Conservation (phyloP, 2,329 filamentous ascomycete genomes). For the Colletotrichum horii region DNA sequence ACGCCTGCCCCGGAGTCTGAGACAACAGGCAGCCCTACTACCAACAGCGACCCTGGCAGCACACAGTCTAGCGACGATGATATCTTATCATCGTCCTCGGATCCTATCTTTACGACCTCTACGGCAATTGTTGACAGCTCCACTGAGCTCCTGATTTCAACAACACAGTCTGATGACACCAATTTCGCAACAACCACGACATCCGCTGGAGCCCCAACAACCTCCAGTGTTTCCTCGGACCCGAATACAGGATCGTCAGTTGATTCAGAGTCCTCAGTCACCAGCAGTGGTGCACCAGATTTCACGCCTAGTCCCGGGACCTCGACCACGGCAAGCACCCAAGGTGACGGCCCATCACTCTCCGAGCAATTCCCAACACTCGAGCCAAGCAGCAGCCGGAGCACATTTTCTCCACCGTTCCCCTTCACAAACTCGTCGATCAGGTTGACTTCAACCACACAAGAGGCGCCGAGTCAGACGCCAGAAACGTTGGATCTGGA, state of each 20-base stretch:
- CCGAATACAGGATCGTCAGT: not conserved
- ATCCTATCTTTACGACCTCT: not conserved
- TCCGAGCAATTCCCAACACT: not conserved
- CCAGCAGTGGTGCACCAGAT: not conserved
- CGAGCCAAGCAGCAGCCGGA: not conserved
- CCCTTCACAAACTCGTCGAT: not conserved
- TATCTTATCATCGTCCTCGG: not conserved
- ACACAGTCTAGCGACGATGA: not conserved
- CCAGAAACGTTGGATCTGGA: not conserved
- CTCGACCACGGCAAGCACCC: not conserved
- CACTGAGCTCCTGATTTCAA: not conserved
- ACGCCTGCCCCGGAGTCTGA: not conserved
- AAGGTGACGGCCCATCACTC: not conserved
- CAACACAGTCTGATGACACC: not conserved
- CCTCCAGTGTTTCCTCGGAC: not conserved
- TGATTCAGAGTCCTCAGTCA: not conserved
- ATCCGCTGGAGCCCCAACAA: not conserved
- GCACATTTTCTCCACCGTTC: not conserved
- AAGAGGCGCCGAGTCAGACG: not conserved
- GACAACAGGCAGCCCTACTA: not conserved
- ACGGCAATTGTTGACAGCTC: not conserved
- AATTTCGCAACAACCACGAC: not conserved
- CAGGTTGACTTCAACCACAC: not conserved
- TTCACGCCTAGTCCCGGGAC: not conserved
- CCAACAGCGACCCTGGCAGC: not conserved